Base-by-base conservation (phyloP, 352 stramenopile species). In the Phytophthora pseudosyringae region DNA sequence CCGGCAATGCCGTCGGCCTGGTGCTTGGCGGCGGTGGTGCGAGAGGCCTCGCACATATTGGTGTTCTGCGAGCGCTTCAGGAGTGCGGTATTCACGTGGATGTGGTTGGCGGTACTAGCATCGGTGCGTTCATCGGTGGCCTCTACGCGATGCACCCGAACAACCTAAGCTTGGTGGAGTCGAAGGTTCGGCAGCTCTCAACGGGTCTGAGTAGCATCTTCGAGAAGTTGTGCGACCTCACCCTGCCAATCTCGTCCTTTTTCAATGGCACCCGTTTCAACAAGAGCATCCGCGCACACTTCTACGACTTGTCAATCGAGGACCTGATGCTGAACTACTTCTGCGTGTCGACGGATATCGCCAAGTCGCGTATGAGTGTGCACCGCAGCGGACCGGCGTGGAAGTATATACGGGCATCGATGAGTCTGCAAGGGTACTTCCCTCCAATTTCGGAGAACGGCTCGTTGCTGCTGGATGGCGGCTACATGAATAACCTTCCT, bases 401-500 rank as follows among this genome's bases (percentile, higher is more conserved):
- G 91, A 94, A 95, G 48, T 97, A 95, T 50, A 86, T 98, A 3
- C 89, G 93, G 28, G 94, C 91, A 1, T 97, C 86, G 1, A 98
- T 98, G 94, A 96, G 85, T 59, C 73, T 98, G 18, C 82, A 95
- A 73, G 91, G 93, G 5, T 98, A 97, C 64, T 71, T 98, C 15
- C 91, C 91, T 51, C 91, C 91, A 2, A 94, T 97, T 33, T 93
- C 87, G 1, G 91, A 97, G 48, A 78, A 94, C 33, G 90, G 90
- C 5, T 95, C 87, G 6, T 69, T 97, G 33, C 70, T 98, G 7
- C 47, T 97, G 18, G 94, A 98, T 38, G 94, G 94, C 16, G 92
- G 91, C 0, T 98, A 98, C 69, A 94, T 97, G 73, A 98, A 98
- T 75, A 98, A 98, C 56, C 68, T 98, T 10, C 93, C 94, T 3